Conservation (phyloP, 2,329 filamentous ascomycete species). For the Fusarium sp. region DNA sequence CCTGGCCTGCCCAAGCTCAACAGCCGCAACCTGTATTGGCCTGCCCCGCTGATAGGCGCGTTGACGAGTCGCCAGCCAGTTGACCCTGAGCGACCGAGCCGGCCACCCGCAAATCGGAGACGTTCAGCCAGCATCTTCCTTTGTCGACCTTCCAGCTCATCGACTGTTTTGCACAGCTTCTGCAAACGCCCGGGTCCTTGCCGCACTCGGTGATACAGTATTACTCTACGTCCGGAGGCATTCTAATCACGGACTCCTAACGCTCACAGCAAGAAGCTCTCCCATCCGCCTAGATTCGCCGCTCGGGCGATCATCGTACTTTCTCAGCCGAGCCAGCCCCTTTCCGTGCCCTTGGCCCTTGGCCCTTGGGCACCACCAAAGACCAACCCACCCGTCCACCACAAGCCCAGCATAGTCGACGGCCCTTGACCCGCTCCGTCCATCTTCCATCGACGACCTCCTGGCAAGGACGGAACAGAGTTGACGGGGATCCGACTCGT, state of each 20-base stretch:
- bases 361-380: slow-evolving; percentile 31
- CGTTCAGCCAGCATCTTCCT: slow-evolving; percentile 27
- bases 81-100: slow-evolving; percentile 33
- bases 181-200: slow-evolving; percentile 26
- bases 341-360: slow-evolving; percentile 39
- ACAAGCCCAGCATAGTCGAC: slow-evolving; percentile 30
- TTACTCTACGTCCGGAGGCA: slow-evolving; percentile 6
- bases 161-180: slow-evolving; percentile 14
- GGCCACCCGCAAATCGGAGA: slow-evolving; percentile 38
- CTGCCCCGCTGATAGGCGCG: slow-evolving; percentile 43
- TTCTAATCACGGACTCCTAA: background rate
- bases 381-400: slow-evolving; percentile 22
- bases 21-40: slow-evolving; percentile 40
- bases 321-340: slow-evolving; percentile 41
- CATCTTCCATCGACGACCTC: slow-evolving; percentile 20
- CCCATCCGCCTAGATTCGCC: slow-evolving; percentile 22
- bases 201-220: slow-evolving; percentile 28
- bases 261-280: slow-evolving; percentile 15
- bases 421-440: slow-evolving; percentile 41
- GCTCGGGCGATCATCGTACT: slow-evolving; percentile 38
- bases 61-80: slow-evolving; percentile 33
- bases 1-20: slow-evolving; percentile 35
- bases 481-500: slow-evolving; percentile 39
- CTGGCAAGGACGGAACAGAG: slow-evolving; percentile 32
- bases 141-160: slow-evolving; percentile 21